phyloP scores from a whole-genome alignment of 169 alveolate genomes.

The Babesia ovis region DNA sequence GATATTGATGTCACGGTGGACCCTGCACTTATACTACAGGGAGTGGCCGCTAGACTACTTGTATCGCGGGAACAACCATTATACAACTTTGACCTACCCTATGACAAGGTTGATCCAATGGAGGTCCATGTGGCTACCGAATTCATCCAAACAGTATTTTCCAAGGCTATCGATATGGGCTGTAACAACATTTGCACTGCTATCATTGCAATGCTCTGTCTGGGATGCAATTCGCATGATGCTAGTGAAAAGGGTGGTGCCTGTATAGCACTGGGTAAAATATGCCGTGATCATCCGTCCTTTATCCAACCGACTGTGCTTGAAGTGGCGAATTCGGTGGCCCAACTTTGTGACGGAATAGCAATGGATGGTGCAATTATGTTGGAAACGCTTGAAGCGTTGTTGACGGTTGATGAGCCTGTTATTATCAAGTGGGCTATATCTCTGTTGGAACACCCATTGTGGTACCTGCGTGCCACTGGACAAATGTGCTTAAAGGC shows the following conservation, averaged over 20 bases:
- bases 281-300: conserved; percentile 17
- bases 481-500: conserved; percentile 22
- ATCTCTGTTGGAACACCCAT: conserved; percentile 30
- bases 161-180: neutral
- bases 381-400: conserved; percentile 15
- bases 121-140: conserved; percentile 23
- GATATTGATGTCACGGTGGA: conserved; percentile 9
- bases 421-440: conserved; percentile 27
- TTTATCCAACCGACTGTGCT: conserved; percentile 18
- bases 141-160: conserved; percentile 1
- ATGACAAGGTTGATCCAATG: conserved; percentile 21
- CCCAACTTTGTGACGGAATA: conserved; percentile 14
- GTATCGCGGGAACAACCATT: neutral
- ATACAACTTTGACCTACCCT: conserved; percentile 24
- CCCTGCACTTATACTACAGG: conserved; percentile 8
- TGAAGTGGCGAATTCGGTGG: conserved; percentile 32
- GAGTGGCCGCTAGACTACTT: conserved; percentile 11
- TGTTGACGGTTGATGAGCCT: conserved; percentile 12
- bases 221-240: conserved; percentile 34
- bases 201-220: conserved; percentile 26
- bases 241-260: conserved; percentile 1
- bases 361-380: neutral
- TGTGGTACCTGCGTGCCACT: conserved; percentile 24
- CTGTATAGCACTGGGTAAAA: conserved; percentile 17
- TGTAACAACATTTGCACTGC: neutral